phyloP scores from a whole-genome alignment of 108 stramenopile genomes.

The Conticribra weissflogii region DNA sequence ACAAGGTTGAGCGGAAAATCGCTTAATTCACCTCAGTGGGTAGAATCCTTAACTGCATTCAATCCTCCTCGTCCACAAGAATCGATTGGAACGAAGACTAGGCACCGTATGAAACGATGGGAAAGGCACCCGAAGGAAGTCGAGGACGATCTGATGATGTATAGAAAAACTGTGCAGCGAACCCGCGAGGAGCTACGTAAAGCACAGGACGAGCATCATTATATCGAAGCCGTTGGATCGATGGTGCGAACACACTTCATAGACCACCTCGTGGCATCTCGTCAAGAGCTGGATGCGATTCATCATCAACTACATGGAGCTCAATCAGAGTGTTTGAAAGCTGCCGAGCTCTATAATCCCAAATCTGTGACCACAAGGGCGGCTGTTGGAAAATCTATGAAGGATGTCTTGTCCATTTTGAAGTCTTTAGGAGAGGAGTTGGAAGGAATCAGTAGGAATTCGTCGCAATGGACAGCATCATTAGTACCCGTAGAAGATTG shows the following conservation, averaged over 20 bases:
- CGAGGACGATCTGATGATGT: slow-evolving; percentile 74
- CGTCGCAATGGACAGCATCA: slow-evolving; percentile 3
- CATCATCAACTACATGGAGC: slow-evolving; percentile 53
- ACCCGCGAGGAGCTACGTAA: slow-evolving; percentile 73
- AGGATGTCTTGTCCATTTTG: slow-evolving; percentile 68
- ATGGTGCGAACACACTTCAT: slow-evolving; percentile 70
- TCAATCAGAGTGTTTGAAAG: slow-evolving; percentile 63
- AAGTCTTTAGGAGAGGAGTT: slow-evolving; percentile 56
- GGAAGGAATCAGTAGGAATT: slow-evolving; percentile 17
- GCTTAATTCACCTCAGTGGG: slow-evolving; percentile 52
- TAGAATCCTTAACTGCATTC: slow-evolving; percentile 77
- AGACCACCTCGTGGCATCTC: slow-evolving; percentile 55
- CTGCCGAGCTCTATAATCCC: slow-evolving; percentile 58
- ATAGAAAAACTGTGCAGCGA: slow-evolving; percentile 76
- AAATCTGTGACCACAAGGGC: slow-evolving; percentile 31
- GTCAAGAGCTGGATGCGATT: slow-evolving; percentile 58
- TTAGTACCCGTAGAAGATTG: slow-evolving; percentile 25
- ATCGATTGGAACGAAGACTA: slow-evolving; percentile 77
- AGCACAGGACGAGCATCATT: slow-evolving; percentile 57
- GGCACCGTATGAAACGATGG: slow-evolving; percentile 83
- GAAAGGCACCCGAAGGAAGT: slow-evolving; percentile 79
- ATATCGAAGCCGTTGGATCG: slow-evolving; percentile 62
- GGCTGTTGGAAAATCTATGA: slow-evolving; percentile 49
- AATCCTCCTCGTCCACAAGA: slow-evolving; percentile 90
- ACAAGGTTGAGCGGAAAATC: slow-evolving; percentile 27